Conservation (phyloP, 1,284 basidiomycete species). For the Cutaneotrichosporon spelunceum region DNA sequence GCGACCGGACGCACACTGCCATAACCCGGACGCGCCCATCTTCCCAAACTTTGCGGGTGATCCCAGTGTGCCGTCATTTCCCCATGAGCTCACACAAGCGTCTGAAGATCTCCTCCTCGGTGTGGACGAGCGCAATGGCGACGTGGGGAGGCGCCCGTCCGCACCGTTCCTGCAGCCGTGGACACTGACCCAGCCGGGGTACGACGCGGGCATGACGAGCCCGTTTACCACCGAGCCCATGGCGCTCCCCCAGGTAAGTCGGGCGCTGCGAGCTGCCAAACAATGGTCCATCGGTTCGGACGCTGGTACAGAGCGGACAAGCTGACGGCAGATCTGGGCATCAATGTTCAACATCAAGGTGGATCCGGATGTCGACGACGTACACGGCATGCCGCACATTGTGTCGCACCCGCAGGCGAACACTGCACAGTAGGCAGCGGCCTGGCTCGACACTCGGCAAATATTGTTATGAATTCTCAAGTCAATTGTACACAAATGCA, state of each 20-base stretch:
- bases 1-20: neutral
- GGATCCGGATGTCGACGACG: constrained; percentile 19
- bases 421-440: neutral
- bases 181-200: constrained; percentile 12
- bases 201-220: constrained; percentile 9
- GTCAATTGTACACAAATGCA: neutral
- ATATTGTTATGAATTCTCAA: too few relatives aligned
- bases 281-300: too few relatives aligned
- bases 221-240: constrained; percentile 25
- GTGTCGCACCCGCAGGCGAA: neutral
- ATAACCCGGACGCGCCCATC: neutral
- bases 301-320: neutral
- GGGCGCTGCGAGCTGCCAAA: neutral
- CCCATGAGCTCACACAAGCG: constrained; percentile 14
- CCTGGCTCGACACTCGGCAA: too few relatives aligned
- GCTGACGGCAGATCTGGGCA: constrained; percentile 41
- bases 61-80: constrained; percentile 13
- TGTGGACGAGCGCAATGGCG: neutral
- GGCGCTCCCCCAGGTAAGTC: constrained; percentile 27
- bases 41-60: constrained; percentile 18
- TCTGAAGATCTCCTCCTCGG: constrained; percentile 13
- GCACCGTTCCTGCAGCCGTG: constrained; percentile 25
- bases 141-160: constrained; percentile 4
- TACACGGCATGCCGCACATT: neutral
- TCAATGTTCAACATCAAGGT: constrained; percentile 48